A percentile compares a stretch with the other conserved stretches of the same genome.
phyloP scores from a whole-genome alignment of 441 rosid species.

The Pelargonium fulgidum region DNA sequence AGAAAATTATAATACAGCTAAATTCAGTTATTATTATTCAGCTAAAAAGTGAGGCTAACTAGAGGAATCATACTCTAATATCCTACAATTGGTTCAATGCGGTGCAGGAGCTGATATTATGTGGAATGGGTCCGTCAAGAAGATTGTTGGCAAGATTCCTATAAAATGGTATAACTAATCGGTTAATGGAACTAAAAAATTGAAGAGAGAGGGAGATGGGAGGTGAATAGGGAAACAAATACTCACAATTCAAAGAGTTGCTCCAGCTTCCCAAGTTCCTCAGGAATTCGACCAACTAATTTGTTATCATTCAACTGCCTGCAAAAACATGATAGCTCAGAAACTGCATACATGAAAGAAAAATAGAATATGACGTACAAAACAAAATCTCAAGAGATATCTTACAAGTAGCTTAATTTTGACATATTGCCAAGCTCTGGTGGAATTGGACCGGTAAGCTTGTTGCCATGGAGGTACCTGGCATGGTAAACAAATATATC shows the following conservation, averaged over 20 bases:
- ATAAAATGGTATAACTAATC: not conserved
- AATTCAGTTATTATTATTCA: not conserved
- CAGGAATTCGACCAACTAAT: slow-evolving; percentile 64
- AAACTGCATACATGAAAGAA: not conserved
- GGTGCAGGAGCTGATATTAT: slow-evolving; percentile 63
- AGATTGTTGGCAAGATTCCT: slow-evolving; percentile 85
- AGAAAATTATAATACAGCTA: not conserved
- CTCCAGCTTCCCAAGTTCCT: slow-evolving; percentile 86
- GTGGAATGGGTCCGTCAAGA: slow-evolving; percentile 76
- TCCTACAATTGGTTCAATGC: slow-evolving; percentile 84
- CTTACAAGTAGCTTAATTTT: slow-evolving; percentile 83
- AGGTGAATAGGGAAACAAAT: not conserved
- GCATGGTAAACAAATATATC: too few species aligned
- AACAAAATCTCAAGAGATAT: not conserved
- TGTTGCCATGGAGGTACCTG: slow-evolving; percentile 72
- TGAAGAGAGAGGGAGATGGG: not conserved
- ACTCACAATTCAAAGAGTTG: slow-evolving; percentile 88
- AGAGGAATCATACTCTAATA: not conserved
- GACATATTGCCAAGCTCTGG: slow-evolving; percentile 97
- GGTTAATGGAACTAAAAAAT: not conserved
- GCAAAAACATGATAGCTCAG: not conserved
- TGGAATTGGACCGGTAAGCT: slow-evolving; percentile 73
- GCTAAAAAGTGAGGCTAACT: not conserved
- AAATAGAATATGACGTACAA: not conserved
- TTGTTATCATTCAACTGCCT: slow-evolving; percentile 80